Percentiles rank a stretch among this genome's conserved stretches.
Evolutionary conservation across 2,329 filamentous ascomycete genomes (phyloP).

Genomic region (Pyrenochaeta sp.): DNA sequence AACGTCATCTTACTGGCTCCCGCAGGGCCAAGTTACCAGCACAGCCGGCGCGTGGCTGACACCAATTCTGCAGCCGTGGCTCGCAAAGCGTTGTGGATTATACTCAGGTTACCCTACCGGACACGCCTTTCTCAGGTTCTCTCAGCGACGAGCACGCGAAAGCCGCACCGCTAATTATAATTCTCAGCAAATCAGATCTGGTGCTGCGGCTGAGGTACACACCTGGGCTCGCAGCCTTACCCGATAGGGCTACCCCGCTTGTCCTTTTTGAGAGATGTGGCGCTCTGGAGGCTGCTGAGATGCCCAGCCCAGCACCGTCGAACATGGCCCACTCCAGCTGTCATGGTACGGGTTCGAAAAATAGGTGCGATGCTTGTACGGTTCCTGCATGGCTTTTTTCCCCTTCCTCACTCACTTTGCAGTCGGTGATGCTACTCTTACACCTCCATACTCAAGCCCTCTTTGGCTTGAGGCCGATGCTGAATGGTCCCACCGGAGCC

Average conservation of each 20-base stretch:
- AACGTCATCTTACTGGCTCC: slow-evolving; percentile 44
- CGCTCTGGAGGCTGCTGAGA: slow-evolving; percentile 39
- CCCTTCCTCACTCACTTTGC: slow-evolving; percentile 21
- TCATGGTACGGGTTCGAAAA: slow-evolving; percentile 38
- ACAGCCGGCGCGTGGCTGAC: slow-evolving; percentile 51
- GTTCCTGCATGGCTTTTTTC: slow-evolving; percentile 34
- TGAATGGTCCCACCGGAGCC: slow-evolving; percentile 40
- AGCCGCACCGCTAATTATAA: slow-evolving; percentile 45
- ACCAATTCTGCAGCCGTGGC: slow-evolving; percentile 29
- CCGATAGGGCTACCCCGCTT: slow-evolving; percentile 36
- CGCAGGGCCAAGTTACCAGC: slow-evolving; percentile 33
- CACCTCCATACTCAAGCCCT: slow-evolving; percentile 38
- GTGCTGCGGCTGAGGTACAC: slow-evolving; percentile 26
- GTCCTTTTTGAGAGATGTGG: slow-evolving; percentile 34
- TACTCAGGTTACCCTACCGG: slow-evolving; percentile 33
- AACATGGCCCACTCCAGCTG: slow-evolving; percentile 42
- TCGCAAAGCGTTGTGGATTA: slow-evolving; percentile 35
- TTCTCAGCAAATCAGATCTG: slow-evolving; percentile 34
- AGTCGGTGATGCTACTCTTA: slow-evolving; percentile 40
- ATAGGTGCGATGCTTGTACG: slow-evolving; percentile 36
- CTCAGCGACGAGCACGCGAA: slow-evolving; percentile 43
- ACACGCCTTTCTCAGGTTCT: slow-evolving; percentile 32
- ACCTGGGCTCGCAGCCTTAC: slow-evolving; percentile 33
- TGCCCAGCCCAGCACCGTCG: slow-evolving; percentile 37
- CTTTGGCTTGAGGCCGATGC: slow-evolving; percentile 38